These are phyloP conservation scores for Helotiales sp. DNA, from an alignment of 2,329 filamentous ascomycete species.

Conservation along the genomic window DNA sequence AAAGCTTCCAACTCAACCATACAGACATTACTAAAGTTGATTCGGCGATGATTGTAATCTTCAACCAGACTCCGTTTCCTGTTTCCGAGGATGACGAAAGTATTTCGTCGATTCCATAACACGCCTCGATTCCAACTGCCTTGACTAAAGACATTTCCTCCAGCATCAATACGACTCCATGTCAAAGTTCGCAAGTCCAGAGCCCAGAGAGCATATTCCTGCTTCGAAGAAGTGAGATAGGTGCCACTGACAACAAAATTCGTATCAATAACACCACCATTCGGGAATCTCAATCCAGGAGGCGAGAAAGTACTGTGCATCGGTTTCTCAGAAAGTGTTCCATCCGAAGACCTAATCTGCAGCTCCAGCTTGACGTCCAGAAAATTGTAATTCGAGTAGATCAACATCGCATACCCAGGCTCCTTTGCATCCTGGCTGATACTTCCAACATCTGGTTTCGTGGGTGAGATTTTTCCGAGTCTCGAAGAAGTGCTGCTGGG, in stretches of 20 bases:
- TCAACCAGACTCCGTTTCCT: conserved; percentile 91
- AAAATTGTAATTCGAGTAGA: conserved; percentile 99
- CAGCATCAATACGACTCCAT: conserved; percentile 95
- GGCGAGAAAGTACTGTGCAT: conserved; percentile 89
- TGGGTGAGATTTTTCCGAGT: conserved; percentile 58
- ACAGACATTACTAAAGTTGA: conserved; percentile 96
- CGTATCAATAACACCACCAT: conserved; percentile 91
- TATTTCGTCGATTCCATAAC: conserved; percentile 89
- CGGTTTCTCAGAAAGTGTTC: conserved; percentile 78
- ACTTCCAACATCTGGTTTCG: conserved; percentile 41
- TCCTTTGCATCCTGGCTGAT: conserved; percentile 55
- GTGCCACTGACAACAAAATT: conserved; percentile 98
- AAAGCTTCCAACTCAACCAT: conserved; percentile 97
- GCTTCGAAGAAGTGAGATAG: conserved; percentile 95
- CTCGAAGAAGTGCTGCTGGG: conserved; percentile 63
- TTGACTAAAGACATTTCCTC: conserved; percentile 90
- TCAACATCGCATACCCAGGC: conserved; percentile 75
- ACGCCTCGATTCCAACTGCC: conserved; percentile 98
- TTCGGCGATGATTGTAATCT: conserved; percentile 95
- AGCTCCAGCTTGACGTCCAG: conserved; percentile 94
- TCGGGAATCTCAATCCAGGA: conserved; percentile 90
- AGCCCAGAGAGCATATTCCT: conserved; percentile 97
- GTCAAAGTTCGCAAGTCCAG: conserved; percentile 83
- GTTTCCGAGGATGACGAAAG: conserved; percentile 93
- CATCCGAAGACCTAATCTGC: conserved; percentile 83